Percentiles rank a stretch among this genome's conserved stretches.
Evolutionary conservation across 371 early-diverging fungal species (phyloP).

Genomic region (Mucor irregularis): DNA sequence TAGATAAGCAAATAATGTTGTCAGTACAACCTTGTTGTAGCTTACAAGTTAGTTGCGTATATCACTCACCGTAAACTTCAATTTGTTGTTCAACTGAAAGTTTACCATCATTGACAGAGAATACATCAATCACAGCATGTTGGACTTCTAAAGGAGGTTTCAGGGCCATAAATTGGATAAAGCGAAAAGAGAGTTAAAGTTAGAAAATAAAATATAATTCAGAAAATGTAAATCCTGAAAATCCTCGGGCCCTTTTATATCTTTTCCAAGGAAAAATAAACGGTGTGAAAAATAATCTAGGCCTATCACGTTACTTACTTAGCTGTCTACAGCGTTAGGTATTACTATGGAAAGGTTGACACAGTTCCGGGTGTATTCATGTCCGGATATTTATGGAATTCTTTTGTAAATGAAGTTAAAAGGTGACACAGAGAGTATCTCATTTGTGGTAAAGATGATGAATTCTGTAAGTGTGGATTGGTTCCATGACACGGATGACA

Average conservation of each 20-base stretch:
- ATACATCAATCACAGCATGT: slow-evolving; percentile 41
- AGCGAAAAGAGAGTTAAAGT: not conserved
- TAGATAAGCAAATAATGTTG: slow-evolving; percentile 4
- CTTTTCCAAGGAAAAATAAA: too few relatives aligned
- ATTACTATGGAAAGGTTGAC: not conserved
- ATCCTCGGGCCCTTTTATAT: not conserved
- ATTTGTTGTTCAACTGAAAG: slow-evolving; percentile 82
- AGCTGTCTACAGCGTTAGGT: not conserved
- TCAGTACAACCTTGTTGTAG: slow-evolving; percentile 14
- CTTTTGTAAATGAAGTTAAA: too few relatives aligned
- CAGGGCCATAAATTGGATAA: slow-evolving; percentile 15
- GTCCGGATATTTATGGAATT: too few relatives aligned
- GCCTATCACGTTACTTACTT: not conserved
- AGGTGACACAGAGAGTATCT: too few relatives aligned
- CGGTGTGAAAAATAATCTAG: too few relatives aligned
- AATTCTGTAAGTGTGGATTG: too few relatives aligned
- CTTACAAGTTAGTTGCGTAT: not conserved
- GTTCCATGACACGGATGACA: too few relatives aligned
- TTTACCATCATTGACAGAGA: slow-evolving; percentile 60
- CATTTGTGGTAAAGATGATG: too few relatives aligned
- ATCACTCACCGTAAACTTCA: slow-evolving; percentile 73
- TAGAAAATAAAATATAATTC: not conserved
- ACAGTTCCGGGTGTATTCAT: too few relatives aligned
- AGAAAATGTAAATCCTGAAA: not conserved
- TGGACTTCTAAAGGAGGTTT: slow-evolving; percentile 22